Conservation (phyloP, 148 eudicot genomes). For the Rhododendron ovatum region DNA sequence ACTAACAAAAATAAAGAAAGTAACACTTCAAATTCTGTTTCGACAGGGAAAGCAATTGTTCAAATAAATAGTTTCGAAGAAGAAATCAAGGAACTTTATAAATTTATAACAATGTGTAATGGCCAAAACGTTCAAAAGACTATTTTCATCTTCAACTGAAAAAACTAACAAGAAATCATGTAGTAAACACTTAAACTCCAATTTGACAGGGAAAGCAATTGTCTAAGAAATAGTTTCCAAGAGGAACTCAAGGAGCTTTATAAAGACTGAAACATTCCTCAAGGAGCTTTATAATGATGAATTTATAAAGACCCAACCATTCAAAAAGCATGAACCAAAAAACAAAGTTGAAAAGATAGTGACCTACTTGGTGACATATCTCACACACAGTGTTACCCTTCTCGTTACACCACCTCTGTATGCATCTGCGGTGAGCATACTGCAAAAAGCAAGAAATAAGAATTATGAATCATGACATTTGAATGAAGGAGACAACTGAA, state of each 20-base stretch:
- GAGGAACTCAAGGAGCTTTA: background rate
- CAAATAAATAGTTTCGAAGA: background rate
- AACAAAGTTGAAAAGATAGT: background rate
- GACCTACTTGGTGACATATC: slow-evolving; percentile 76
- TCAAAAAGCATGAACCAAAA: background rate
- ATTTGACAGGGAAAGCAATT: background rate
- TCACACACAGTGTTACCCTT: slow-evolving; percentile 79
- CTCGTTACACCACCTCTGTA: slow-evolving; percentile 87
- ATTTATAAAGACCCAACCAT: background rate
- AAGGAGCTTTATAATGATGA: background rate
- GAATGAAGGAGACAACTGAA: background rate
- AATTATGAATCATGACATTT: background rate
- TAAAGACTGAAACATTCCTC: background rate
- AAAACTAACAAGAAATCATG: background rate
- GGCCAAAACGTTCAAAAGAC: background rate
- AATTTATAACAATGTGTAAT: background rate
- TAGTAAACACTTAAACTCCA: background rate
- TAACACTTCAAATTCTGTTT: background rate
- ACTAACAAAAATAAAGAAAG: background rate
- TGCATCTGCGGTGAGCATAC: slow-evolving; percentile 90
- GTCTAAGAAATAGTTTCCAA: background rate
- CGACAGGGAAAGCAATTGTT: background rate
- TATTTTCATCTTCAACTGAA: too few species aligned
- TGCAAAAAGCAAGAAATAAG: slow-evolving; percentile 29
- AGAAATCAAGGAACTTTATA: background rate